Conservation (phyloP, 495 filamentous ascomycete species). For the Tricharina praecox region DNA sequence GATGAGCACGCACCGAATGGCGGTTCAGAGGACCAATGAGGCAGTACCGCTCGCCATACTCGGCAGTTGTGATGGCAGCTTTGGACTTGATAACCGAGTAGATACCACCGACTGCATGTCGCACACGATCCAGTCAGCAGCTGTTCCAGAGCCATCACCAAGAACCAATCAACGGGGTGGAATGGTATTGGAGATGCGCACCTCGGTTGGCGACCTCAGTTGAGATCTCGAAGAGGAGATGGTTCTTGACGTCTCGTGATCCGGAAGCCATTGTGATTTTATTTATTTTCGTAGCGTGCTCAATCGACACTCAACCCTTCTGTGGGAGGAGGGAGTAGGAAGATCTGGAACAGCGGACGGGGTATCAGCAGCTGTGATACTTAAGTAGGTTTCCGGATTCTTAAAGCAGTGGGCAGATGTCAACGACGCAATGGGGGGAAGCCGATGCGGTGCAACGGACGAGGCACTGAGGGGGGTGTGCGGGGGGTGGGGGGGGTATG, state of each 20-base stretch:
- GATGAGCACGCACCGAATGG: slow-evolving; percentile 46
- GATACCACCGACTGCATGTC: slow-evolving; percentile 68
- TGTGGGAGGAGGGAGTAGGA: background rate
- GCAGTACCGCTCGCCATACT: slow-evolving; percentile 95
- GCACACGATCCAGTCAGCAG: too few species aligned
- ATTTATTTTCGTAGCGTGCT: slow-evolving; percentile 1
- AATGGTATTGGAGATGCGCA: slow-evolving; percentile 25
- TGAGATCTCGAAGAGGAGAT: slow-evolving; percentile 83
- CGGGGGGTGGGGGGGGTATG: too few species aligned
- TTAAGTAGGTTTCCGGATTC: too few species aligned
- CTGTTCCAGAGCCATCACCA: background rate
- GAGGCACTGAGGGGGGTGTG: too few species aligned
- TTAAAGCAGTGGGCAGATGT: too few species aligned
- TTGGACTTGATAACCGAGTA: slow-evolving; percentile 99
- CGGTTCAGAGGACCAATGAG: slow-evolving; percentile 88
- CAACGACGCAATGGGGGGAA: too few species aligned
- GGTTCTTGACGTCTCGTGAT: slow-evolving; percentile 51
- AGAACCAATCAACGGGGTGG: background rate
- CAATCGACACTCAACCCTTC: slow-evolving; percentile 5
- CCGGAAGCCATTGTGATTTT: background rate
- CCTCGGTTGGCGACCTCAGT: slow-evolving; percentile 95
- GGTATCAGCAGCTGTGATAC: background rate
- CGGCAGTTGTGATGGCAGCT: slow-evolving; percentile 87
- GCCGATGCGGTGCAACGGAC: too few species aligned
- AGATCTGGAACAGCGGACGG: background rate